phyloP scores from a whole-genome alignment of 164 flowering plant genomes.

The Stephania cephalantha region DNA sequence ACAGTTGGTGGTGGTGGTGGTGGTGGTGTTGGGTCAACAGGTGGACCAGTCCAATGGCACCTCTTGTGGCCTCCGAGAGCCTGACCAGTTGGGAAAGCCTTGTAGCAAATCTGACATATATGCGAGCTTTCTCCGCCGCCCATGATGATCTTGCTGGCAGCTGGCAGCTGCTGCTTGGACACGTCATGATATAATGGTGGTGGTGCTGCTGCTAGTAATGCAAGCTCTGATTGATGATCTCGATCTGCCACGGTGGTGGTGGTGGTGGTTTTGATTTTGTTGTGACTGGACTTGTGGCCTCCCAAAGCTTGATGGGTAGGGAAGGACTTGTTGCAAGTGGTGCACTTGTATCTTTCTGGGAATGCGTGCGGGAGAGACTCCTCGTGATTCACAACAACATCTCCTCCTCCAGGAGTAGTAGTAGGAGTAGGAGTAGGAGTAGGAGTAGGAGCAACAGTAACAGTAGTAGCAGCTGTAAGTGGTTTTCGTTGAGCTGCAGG shows the following conservation, averaged over 20 bases:
- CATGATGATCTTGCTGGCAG: not conserved
- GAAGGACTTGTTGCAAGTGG: conserved; percentile 41
- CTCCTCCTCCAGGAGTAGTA: conserved; percentile 26
- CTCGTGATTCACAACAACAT: conserved; percentile 16
- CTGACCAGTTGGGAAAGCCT: conserved; percentile 32
- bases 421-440: too few relatives aligned
- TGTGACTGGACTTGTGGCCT: conserved; percentile 67
- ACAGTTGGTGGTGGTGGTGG: not conserved
- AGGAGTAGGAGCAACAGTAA: too few relatives aligned
- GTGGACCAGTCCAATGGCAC: conserved; percentile 22
- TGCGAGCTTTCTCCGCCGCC: conserved; percentile 4
- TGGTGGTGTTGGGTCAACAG: conserved; percentile 2
- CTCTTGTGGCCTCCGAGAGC: conserved; percentile 43
- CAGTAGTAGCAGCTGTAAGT: too few relatives aligned
- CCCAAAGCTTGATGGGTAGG: conserved; percentile 58
- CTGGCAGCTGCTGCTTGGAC: too few relatives aligned
- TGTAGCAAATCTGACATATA: conserved; percentile 29
- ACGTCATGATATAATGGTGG: too few relatives aligned
- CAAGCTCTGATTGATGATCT: not conserved
- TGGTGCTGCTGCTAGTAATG: not conserved
- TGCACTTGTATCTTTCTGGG: conserved; percentile 41
- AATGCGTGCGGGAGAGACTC: not conserved
- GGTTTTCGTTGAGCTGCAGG: too few relatives aligned
- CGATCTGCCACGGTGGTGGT: not conserved
- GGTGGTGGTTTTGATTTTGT: conserved; percentile 20